phyloP scores from a whole-genome alignment of 2,329 filamentous ascomycete genomes.

The Colletotrichum sublineola region DNA sequence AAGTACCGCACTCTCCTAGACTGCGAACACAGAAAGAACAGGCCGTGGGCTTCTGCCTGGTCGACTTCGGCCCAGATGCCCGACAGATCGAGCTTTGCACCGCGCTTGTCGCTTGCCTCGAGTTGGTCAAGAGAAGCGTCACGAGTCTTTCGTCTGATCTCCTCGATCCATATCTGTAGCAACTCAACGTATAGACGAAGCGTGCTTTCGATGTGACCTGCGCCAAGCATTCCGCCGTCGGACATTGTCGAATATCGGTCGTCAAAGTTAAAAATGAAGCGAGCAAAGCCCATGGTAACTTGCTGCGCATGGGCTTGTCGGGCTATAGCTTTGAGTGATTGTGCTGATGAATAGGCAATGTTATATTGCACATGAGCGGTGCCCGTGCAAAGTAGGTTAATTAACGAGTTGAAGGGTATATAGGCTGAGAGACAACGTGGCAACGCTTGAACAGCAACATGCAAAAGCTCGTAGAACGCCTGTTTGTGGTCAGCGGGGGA shows the following conservation, averaged over 20 bases:
- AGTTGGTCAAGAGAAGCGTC: conserved; percentile 75
- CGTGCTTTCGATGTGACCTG: conserved; percentile 94
- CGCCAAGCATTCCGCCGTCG: conserved; percentile 94
- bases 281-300: conserved; percentile 95
- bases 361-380: conserved; percentile 95
- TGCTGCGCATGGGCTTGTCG: conserved; percentile 93
- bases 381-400: conserved; percentile 95
- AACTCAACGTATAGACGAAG: conserved; percentile 93
- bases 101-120: conserved; percentile 79
- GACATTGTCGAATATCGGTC: conserved; percentile 98
- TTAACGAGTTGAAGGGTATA: conserved; percentile 91
- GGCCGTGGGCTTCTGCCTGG: conserved; percentile 93
- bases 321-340: conserved; percentile 95
- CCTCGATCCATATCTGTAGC: conserved; percentile 96
- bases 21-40: conserved; percentile 98
- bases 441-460: conserved; percentile 94
- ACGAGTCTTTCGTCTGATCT: conserved; percentile 88
- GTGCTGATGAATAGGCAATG: conserved; percentile 91
- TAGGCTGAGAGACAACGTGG: conserved; percentile 93
- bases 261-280: conserved; percentile 99
- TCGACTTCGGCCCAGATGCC: conserved; percentile 94
- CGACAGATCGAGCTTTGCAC: conserved; percentile 85
- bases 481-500: conserved; percentile 86
- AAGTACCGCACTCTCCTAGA: conserved; percentile 90
- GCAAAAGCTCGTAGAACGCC: conserved; percentile 93